These are phyloP conservation scores for Aureobasidium sp. DNA, from an alignment of 2,329 filamentous ascomycete species.

Conservation along the genomic window DNA sequence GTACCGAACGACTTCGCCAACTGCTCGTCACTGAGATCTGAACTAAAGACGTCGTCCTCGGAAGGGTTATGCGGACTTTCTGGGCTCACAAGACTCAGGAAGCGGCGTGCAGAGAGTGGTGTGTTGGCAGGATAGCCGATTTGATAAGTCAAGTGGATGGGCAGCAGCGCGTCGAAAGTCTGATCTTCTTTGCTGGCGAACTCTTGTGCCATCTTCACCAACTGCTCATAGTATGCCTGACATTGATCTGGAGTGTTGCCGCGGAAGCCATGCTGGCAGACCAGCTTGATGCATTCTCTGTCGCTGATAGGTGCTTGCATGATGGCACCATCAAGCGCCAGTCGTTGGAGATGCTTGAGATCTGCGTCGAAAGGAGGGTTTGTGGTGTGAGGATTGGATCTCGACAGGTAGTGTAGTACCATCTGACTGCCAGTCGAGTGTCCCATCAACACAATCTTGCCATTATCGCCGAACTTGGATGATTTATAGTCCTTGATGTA, in stretches of 20 bases:
- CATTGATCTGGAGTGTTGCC: constrained; percentile 16
- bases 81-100: constrained; percentile 18
- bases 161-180: constrained; percentile 25
- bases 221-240: constrained; percentile 13
- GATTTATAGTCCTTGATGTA: constrained; percentile 27
- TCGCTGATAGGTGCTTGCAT: constrained; percentile 20
- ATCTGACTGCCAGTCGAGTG: constrained; percentile 19
- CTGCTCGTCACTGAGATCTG: constrained; percentile 22
- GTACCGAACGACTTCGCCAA: constrained; percentile 24
- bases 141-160: constrained; percentile 23
- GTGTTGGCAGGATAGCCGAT: constrained; percentile 23
- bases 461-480: constrained; percentile 12
- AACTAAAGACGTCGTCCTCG: constrained; percentile 20
- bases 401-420: constrained; percentile 18
- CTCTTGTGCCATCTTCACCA: constrained; percentile 20
- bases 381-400: constrained; percentile 16
- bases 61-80: constrained; percentile 15
- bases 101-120: constrained; percentile 15
- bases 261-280: constrained; percentile 15
- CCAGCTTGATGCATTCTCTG: constrained; percentile 16
- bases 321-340: constrained; percentile 18
- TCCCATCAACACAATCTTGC: constrained; percentile 18
- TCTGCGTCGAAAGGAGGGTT: constrained; percentile 14
- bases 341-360: constrained; percentile 15
- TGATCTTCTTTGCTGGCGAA: constrained; percentile 14